Evolutionary conservation across 352 stramenopile species (phyloP).

Genomic region (Elongisporangium anandrum): DNA sequence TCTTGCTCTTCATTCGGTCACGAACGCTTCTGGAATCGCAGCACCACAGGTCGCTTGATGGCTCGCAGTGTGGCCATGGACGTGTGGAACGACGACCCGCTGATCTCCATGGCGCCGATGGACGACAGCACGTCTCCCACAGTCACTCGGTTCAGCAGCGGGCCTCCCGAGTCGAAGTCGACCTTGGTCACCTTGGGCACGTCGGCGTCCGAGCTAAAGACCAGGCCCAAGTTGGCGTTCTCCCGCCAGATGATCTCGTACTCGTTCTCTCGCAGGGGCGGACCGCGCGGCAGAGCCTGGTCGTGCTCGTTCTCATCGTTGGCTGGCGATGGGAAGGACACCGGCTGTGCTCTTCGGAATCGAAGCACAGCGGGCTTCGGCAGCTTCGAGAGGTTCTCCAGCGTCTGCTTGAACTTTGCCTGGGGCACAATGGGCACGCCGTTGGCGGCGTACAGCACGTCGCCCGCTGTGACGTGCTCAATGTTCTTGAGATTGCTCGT

Average conservation of each 20-base stretch:
- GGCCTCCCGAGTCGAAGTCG: slow-evolving; percentile 68
- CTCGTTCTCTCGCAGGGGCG: slow-evolving; percentile 57
- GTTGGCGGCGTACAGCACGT: slow-evolving; percentile 70
- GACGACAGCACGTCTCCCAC: slow-evolving; percentile 74
- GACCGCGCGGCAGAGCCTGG: slow-evolving; percentile 42
- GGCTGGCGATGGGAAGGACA: slow-evolving; percentile 9
- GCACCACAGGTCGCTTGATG: slow-evolving; percentile 75
- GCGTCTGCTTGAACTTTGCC: slow-evolving; percentile 75
- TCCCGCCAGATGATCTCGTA: slow-evolving; percentile 85
- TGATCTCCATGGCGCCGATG: slow-evolving; percentile 78
- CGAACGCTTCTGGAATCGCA: slow-evolving; percentile 66
- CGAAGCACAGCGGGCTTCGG: slow-evolving; percentile 67
- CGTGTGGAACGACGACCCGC: slow-evolving; percentile 73
- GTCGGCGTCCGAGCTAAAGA: slow-evolving; percentile 79
- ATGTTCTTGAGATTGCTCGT: slow-evolving; percentile 78
- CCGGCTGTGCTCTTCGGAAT: slow-evolving; percentile 45
- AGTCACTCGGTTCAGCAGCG: slow-evolving; percentile 63
- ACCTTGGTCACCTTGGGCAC: slow-evolving; percentile 81
- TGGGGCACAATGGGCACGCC: slow-evolving; percentile 69
- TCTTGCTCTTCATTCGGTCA: neutral
- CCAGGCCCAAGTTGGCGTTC: slow-evolving; percentile 75
- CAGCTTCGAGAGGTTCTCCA: slow-evolving; percentile 65
- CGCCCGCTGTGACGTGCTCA: slow-evolving; percentile 61
- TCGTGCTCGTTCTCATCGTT: slow-evolving; percentile 37
- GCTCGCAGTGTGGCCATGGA: slow-evolving; percentile 82